Evolutionary conservation across 805 yeast species (phyloP), one percentile per base, ranked within the genome.

Genomic region (Candida dendrica): DNA sequence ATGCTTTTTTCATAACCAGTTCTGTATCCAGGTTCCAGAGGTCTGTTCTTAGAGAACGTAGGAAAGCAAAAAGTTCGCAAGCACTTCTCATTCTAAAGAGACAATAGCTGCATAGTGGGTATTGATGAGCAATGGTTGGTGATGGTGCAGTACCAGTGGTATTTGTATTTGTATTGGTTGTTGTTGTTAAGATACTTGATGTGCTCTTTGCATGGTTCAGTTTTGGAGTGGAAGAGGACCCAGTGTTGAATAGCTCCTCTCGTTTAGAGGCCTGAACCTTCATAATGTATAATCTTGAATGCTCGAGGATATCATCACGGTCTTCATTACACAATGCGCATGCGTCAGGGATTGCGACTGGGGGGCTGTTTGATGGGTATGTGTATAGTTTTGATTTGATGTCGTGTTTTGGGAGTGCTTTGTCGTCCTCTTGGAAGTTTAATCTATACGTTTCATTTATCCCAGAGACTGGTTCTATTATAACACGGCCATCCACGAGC

Each of bases 261-360:
- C 60, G 63, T 19, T 53, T 57, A 10, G 55, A 50, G 1, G 66
- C 55, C 54, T 70, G 62, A 40, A 75, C 64, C 47, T 79, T 81
- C 55, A 90, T 65, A 42, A 75, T 73, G 58, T 89, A 85, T 48
- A 87, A 63, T 47, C 98, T 74, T 2, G 91, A 82, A 61, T 86
- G 89, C 49, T 82, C 84, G 46, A 85, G 67, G 42, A 77, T 71
- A 52, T 80, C 87, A 54, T 74, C 72, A 46, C 95, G 72, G 11
- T 63, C 57, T 60, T 90, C 97, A 6, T 90, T 91, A 66, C 98
- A 91, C 35, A 91, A 68, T 4, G 89, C 71, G 63, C 98, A 91
- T 5, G 89, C 78, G 2, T 78, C 77, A 39, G 72, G 69, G 18
- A 84, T 74, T 0, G 95, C 95, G 15, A 84, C 79, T 1, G 95